These are phyloP conservation scores for Fomitopsis pinicola DNA, from an alignment of 1,284 basidiomycete species.

Conservation along the genomic window DNA sequence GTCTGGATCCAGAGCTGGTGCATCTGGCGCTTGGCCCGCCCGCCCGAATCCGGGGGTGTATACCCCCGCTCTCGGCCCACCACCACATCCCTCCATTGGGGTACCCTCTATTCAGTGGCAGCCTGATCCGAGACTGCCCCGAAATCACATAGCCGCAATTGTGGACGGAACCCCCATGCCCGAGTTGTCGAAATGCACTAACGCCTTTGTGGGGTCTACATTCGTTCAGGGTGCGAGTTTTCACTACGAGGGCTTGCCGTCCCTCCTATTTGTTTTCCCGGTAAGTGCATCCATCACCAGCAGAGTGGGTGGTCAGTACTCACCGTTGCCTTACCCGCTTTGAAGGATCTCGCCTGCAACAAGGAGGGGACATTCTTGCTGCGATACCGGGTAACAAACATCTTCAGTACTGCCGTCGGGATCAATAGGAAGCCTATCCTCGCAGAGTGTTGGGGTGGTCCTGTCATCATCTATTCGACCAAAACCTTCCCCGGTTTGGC, in stretches of 20 bases:
- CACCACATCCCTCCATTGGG: too few species aligned
- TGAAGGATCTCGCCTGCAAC: not conserved
- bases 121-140: not conserved
- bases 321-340: not conserved
- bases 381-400: not conserved
- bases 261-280: not conserved
- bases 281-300: not conserved
- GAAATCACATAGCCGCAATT: not conserved
- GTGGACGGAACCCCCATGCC: not conserved
- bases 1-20: too few species aligned
- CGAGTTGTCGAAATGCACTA: not conserved
- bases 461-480: conserved; percentile 67
- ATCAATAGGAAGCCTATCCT: conserved; percentile 4
- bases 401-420: not conserved
- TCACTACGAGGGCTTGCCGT: not conserved
- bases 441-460: conserved; percentile 16
- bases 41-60: too few species aligned
- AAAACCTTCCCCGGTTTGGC: conserved; percentile 72
- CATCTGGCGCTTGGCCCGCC: too few species aligned
- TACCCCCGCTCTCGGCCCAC: too few species aligned
- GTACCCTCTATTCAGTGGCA: too few species aligned
- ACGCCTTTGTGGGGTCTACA: not conserved
- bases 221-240: not conserved
- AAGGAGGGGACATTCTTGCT: not conserved
- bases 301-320: not conserved